Conservation (phyloP, 1,284 basidiomycete genomes). For the Sporisorium reilianum region DNA sequence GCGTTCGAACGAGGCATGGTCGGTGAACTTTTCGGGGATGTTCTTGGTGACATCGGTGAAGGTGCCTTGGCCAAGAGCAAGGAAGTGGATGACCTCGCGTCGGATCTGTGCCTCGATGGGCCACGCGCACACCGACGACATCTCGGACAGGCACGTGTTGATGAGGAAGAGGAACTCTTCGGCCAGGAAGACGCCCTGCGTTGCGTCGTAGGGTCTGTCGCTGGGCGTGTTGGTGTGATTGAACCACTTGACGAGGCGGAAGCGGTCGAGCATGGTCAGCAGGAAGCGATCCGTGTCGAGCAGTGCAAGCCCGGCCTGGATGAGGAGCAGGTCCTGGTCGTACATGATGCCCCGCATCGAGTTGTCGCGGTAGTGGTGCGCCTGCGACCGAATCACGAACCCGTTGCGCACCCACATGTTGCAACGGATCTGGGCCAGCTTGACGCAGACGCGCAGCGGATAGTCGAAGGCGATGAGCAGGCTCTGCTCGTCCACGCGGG, state of each 20-base stretch:
- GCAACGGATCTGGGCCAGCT: slow-evolving; percentile 90
- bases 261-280: slow-evolving; percentile 88
- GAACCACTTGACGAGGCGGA: slow-evolving; percentile 85
- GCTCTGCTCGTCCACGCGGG: slow-evolving; percentile 48
- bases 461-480: slow-evolving; percentile 60
- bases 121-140: slow-evolving; percentile 80
- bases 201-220: slow-evolving; percentile 74
- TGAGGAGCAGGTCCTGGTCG: slow-evolving; percentile 93
- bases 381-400: slow-evolving; percentile 91
- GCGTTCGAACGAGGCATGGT: slow-evolving; percentile 85
- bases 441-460: slow-evolving; percentile 66
- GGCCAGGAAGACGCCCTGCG: slow-evolving; percentile 84
- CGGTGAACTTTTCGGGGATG: slow-evolving; percentile 87
- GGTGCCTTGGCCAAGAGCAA: slow-evolving; percentile 86
- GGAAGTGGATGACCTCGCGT: slow-evolving; percentile 88
- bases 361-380: slow-evolving; percentile 96
- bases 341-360: slow-evolving; percentile 95
- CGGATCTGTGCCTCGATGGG: slow-evolving; percentile 78
- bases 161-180: slow-evolving; percentile 92
- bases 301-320: slow-evolving; percentile 80
- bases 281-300: slow-evolving; percentile 83
- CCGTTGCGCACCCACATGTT: slow-evolving; percentile 99
- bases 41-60: slow-evolving; percentile 93
- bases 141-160: slow-evolving; percentile 87
- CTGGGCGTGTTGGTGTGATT: slow-evolving; percentile 69